Conservation (phyloP, 495 filamentous ascomycete genomes). For the Aspergillus biplanus region DNA sequence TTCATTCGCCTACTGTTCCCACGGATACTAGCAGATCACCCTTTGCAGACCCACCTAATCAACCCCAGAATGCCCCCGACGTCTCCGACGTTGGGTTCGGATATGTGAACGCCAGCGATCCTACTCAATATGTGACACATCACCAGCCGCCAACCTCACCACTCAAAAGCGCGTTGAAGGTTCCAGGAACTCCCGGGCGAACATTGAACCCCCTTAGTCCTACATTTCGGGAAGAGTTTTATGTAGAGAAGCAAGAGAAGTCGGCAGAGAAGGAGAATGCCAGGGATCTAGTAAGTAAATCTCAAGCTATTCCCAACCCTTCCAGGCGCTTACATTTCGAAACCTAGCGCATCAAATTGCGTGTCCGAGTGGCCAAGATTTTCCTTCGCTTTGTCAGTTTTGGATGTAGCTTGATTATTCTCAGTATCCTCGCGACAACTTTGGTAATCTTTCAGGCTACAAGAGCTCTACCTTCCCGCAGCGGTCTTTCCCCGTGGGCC, state of each 20-base stretch:
- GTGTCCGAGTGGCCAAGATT: constrained; percentile 92
- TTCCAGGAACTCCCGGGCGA: constrained; percentile 76
- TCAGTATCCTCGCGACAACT: constrained; percentile 81
- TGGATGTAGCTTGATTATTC: constrained; percentile 91
- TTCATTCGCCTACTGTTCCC: constrained; percentile 79
- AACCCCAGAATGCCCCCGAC: constrained; percentile 53
- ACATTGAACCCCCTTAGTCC: constrained; percentile 74
- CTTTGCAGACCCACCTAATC: constrained; percentile 65
- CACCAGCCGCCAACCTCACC: constrained; percentile 71
- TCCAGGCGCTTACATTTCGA: not conserved
- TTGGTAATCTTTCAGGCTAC: constrained; percentile 91
- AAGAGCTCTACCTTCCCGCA: constrained; percentile 69
- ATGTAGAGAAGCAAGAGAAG: constrained; percentile 79
- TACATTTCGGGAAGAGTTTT: constrained; percentile 83
- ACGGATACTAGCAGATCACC: constrained; percentile 55
- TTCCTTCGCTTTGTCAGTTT: constrained; percentile 93
- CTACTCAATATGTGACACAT: constrained; percentile 53
- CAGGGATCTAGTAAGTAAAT: constrained; percentile 74
- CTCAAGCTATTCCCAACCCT: not conserved
- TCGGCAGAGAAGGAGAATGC: constrained; percentile 79
- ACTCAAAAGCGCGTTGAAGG: constrained; percentile 83
- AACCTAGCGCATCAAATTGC: constrained; percentile 84
- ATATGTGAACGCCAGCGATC: constrained; percentile 69
- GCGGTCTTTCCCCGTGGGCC: constrained; percentile 83
- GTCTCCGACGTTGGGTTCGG: constrained; percentile 88